Evolutionary conservation across 225 moss, liverwort and hornwort genomes (phyloP), one percentile per base, ranked within the genome.

Genomic region (Marchantia paleacea): DNA sequence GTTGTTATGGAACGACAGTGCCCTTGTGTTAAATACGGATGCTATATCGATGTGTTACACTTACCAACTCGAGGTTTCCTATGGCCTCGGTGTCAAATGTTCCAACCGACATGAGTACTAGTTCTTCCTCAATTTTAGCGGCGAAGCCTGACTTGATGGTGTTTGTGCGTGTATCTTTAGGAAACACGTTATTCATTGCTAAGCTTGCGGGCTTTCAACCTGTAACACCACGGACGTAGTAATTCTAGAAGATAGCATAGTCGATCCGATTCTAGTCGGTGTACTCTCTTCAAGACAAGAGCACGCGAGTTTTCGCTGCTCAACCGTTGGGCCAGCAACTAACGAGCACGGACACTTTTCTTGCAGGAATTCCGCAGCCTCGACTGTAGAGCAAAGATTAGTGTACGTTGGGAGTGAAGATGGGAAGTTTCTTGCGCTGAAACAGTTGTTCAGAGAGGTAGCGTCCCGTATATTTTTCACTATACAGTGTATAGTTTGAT

Each of bases 321-420:
- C 4, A 0, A 15, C 16, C 11, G 55, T 55, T n/a, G n/a, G n/a
- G n/a, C n/a, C n/a, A n/a, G n/a, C n/a, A 39, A 19, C 19, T 57
- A 9, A 57, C 19, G 57, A 12, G 57, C 1, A 57, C n/a, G 63
- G 25, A 68, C 7, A 3, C 25, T 65, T 10, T 25, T 7, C n/a
- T 11, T 81, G 79, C 86, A 97, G 97, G 76, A 99, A 99, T 65
- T 85, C 93, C 79, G 93, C 93, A 13, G 84, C 92, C 8, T 89
- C 93, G 57, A 92, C 92, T 7, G 90, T 99, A 9, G 79, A 85
- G 8, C 97, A 99, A 72, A 91, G 80, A 77, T 65, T 99, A 51
- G 76, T 99, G 24, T 99, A 88, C 83, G 97, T 94, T 54, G 97
- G 97, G 30, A 92, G 89, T 30, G 95, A 99, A 69, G 95, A 95